Percentiles rank a stretch among this genome's conserved stretches.
phyloP scores from a whole-genome alignment of 2,329 filamentous ascomycete genomes.

The Aspergillus candidus region DNA sequence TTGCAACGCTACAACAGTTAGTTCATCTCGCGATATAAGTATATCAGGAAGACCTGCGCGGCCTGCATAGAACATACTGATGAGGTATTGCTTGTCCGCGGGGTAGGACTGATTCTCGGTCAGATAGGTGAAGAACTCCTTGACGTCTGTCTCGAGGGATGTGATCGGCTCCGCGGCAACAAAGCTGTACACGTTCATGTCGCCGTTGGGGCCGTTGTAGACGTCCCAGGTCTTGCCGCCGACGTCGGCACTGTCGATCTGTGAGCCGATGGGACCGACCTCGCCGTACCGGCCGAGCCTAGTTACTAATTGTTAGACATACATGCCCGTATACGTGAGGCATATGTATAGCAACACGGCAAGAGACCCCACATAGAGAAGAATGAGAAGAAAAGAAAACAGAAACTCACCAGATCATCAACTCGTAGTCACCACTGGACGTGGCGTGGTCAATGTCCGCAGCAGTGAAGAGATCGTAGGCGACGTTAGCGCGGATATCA shows the following conservation, averaged over 20 bases:
- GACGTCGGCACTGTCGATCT: conserved; percentile 47
- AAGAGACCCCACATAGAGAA: too few species aligned
- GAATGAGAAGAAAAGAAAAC: too few species aligned
- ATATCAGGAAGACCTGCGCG: too few species aligned
- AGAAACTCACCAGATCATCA: conserved; percentile 51
- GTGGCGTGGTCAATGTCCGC: conserved; percentile 30
- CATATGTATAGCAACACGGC: too few species aligned
- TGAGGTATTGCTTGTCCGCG: conserved; percentile 45
- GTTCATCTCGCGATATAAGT: too few species aligned
- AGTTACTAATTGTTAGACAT: conserved; percentile 55
- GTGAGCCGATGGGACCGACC: conserved; percentile 48
- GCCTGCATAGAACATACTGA: conserved; percentile 35
- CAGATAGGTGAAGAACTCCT: conserved; percentile 50
- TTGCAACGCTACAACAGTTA: too few species aligned
- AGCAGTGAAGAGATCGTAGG: conserved; percentile 49
- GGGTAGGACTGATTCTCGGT: conserved; percentile 43
- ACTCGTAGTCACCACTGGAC: conserved; percentile 42
- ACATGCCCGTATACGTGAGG: too few species aligned
- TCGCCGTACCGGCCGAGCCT: conserved; percentile 51
- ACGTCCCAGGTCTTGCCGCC: conserved; percentile 49
- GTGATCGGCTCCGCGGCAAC: conserved; percentile 41
- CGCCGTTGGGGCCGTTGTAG: conserved; percentile 50
- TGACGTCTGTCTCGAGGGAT: conserved; percentile 50
- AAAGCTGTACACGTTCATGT: conserved; percentile 53
- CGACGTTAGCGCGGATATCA: conserved; percentile 48